Conservation (phyloP, 164 flowering plant genomes). For the Dillenia suffruticosa region DNA sequence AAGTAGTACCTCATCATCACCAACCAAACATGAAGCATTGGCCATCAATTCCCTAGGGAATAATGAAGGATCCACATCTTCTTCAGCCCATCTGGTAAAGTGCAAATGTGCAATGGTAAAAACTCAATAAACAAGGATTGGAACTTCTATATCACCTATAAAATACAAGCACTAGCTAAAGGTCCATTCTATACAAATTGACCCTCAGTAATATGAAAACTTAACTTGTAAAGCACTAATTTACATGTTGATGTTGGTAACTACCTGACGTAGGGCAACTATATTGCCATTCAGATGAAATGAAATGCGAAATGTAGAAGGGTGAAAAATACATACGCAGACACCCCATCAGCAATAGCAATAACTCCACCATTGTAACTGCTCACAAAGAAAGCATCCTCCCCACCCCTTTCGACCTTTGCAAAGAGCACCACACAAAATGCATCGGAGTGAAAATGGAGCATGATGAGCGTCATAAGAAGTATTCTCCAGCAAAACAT, state of each 20-base stretch:
- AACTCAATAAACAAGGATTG: too few relatives aligned
- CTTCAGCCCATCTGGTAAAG: constrained; percentile 76
- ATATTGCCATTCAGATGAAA: not conserved
- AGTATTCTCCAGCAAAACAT: not conserved
- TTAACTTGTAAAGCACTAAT: not conserved
- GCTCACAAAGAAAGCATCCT: constrained; percentile 87
- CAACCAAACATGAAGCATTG: constrained; percentile 57
- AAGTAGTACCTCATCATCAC: constrained; percentile 50
- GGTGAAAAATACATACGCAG: constrained; percentile 48
- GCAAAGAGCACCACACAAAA: constrained; percentile 6
- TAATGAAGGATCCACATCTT: constrained; percentile 78
- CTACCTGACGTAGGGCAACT: not conserved
- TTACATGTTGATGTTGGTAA: not conserved
- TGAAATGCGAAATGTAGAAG: not conserved
- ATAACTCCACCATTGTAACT: constrained; percentile 67
- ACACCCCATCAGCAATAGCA: constrained; percentile 95
- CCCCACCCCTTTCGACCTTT: constrained; percentile 89
- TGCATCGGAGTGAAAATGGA: not conserved
- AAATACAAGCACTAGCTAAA: too few relatives aligned
- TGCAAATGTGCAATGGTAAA: constrained; percentile 1
- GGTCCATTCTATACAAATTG: too few relatives aligned
- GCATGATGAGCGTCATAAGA: not conserved
- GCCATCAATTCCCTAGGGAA: constrained; percentile 72
- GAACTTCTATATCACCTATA: too few relatives aligned
- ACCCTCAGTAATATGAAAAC: too few relatives aligned